Percentiles rank a stretch among this genome's conserved stretches.
phyloP scores from a whole-genome alignment of 164 flowering plant species.

The Vitis riparia region DNA sequence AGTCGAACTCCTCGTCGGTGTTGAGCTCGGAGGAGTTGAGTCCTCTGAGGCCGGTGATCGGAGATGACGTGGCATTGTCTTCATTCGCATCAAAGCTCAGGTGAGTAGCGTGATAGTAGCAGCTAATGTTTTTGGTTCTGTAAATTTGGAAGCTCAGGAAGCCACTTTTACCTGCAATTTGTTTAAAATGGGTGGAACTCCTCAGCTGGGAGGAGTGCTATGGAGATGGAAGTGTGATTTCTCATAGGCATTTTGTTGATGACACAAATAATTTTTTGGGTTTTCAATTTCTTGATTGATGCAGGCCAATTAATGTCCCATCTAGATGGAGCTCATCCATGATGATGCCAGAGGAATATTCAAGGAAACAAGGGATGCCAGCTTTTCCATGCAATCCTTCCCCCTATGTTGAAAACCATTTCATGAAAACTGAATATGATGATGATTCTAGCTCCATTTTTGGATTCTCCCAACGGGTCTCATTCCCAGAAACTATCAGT shows the following conservation, averaged over 20 bases:
- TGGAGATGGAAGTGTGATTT: background rate
- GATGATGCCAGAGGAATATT: slow-evolving; percentile 12
- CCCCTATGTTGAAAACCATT: slow-evolving; percentile 15
- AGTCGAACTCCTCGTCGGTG: slow-evolving; percentile 66
- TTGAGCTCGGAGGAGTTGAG: slow-evolving; percentile 81
- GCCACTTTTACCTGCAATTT: no score
- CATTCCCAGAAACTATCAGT: slow-evolving; percentile 67
- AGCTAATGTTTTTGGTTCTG: no score
- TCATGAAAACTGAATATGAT: slow-evolving; percentile 15
- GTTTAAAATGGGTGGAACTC: no score
- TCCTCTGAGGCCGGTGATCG: slow-evolving; percentile 47
- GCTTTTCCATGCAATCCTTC: slow-evolving; percentile 24
- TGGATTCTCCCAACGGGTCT: slow-evolving; percentile 35
- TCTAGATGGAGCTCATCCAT: slow-evolving; percentile 41
- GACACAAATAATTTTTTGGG: no score
- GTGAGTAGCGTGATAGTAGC: slow-evolving; percentile 25
- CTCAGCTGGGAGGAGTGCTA: no score
- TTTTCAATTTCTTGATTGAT: slow-evolving; percentile 1
- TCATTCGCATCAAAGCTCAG: slow-evolving; percentile 71
- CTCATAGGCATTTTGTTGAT: no score
- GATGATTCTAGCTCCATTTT: slow-evolving; percentile 22
- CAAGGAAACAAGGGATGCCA: slow-evolving; percentile 21
- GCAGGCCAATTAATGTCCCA: slow-evolving; percentile 72
- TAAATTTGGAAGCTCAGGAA: no score
- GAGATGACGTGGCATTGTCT: slow-evolving; percentile 50